Evolutionary conservation across 2,329 filamentous ascomycete genomes (phyloP), one percentile per base, ranked within the genome.

Genomic region (Elsinoe ampelina): DNA sequence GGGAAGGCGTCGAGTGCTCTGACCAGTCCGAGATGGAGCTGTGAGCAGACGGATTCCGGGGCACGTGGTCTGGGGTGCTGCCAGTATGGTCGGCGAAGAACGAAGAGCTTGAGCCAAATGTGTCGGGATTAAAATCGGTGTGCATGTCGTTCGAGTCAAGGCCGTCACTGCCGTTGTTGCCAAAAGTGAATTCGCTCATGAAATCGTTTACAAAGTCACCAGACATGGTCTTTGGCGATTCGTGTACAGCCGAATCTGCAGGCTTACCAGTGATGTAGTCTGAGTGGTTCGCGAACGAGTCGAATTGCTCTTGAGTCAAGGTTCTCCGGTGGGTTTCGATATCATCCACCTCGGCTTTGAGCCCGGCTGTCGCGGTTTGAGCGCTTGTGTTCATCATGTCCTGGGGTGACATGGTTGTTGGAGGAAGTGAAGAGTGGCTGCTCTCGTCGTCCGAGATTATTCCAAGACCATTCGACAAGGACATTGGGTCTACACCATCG

Each of bases 221-320:
- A 26, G 26, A 26, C 32, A 52, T 32, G 15, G 47, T 41, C 42
- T 56, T 56, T n/a, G 54, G 54, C 22, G 54, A 56, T 12, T 56
- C 54, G 30, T 56, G 39, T 1, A 56, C 17, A 5, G 38, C 34
- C 6, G 54, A 56, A 15, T 22, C 20, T 17, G 41, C 39, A 13
- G n/a, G 17, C 26, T 47, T 45, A 22, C 41, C 54, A 32, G 54
- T 41, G 30, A 56, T 45, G 32, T 56, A 56, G 13, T 56, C 50
- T 5, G 3, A 55, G 7, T 60, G 62, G 26, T 67, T 66, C n/a
- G 65, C 59, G 36, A 68, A 66, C 3, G 66, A 68, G 55, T 71
- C 64, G 58, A 70, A 71, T 54, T 67, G 66, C 47, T 68, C 68
- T 55, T 71, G 68, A 1, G 68, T 71, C 15, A 71, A 58, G 6